Evolutionary conservation across 495 filamentous ascomycete species (phyloP).

Genomic region (Neurospora sp.): DNA sequence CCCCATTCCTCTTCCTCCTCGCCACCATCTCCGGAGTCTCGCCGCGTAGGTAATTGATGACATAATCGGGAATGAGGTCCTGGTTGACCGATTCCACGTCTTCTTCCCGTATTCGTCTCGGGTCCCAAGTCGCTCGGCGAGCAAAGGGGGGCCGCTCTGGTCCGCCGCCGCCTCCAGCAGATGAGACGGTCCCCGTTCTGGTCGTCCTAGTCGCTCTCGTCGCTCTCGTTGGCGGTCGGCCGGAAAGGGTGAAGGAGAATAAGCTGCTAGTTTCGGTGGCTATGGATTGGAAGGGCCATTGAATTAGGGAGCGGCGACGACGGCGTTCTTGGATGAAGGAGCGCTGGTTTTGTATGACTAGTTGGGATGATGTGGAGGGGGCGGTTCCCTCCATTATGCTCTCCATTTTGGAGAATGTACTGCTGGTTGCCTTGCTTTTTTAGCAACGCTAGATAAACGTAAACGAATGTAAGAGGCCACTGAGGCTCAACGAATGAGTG

Average conservation of each 20-base stretch:
- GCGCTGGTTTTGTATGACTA: background rate
- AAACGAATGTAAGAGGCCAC: background rate
- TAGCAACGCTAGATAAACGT: background rate
- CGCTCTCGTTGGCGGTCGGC: background rate
- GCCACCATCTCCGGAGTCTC: conserved; percentile 35
- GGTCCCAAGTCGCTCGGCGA: conserved; percentile 18
- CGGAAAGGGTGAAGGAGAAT: background rate
- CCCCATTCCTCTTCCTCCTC: conserved; percentile 25
- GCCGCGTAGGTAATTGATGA: conserved; percentile 34
- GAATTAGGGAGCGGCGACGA: background rate
- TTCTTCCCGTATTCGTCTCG: conserved; percentile 4
- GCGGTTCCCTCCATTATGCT: background rate
- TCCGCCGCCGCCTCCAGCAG: background rate
- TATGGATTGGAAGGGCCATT: conserved; percentile 29
- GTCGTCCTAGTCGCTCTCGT: conserved; percentile 6
- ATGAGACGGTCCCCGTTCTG: background rate
- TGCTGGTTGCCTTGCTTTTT: background rate
- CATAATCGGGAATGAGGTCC: conserved; percentile 36
- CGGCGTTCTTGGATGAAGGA: background rate
- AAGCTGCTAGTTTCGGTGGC: conserved; percentile 11
- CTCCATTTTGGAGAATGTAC: background rate
- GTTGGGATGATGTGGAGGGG: background rate
- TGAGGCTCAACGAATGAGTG: background rate
- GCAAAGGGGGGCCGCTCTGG: background rate
- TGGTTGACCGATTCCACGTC: conserved; percentile 20